A percentile compares a stretch with the other conserved stretches of the same genome.
phyloP scores from a whole-genome alignment of 2,329 filamentous ascomycete genomes.

The Arthrobotrys pseudoclavata region DNA sequence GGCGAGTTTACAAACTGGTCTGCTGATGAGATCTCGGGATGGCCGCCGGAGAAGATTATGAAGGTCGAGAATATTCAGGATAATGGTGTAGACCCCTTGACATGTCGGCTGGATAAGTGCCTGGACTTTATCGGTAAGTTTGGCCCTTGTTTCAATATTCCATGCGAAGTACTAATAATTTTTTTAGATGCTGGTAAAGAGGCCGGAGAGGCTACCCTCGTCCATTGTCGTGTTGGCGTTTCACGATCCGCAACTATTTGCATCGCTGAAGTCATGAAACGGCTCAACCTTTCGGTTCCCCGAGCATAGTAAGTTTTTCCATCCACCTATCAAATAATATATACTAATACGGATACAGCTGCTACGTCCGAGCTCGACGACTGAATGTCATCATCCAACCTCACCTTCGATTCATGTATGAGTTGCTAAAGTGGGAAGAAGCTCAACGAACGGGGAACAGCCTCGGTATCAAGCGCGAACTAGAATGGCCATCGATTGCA shows the following conservation, averaged over 20 bases:
- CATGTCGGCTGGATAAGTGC: constrained; percentile 85
- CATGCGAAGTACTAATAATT: constrained; percentile 44
- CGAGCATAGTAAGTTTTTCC: constrained; percentile 78
- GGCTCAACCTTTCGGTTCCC: constrained; percentile 83
- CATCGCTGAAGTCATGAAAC: constrained; percentile 97
- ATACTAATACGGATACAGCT: constrained; percentile 68
- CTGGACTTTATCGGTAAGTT: constrained; percentile 89
- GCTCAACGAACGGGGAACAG: constrained; percentile 72
- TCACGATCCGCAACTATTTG: constrained; percentile 96
- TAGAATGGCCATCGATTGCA: constrained; percentile 91
- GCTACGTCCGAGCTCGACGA: constrained; percentile 90
- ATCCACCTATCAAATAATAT: constrained; percentile 49
- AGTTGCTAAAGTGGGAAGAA: constrained; percentile 97
- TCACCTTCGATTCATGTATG: constrained; percentile 93
- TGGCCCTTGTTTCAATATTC: background rate
- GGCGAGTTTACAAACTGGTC: constrained; percentile 89
- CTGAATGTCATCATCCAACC: constrained; percentile 99
- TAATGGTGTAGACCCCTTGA: constrained; percentile 94
- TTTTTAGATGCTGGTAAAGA: constrained; percentile 80
- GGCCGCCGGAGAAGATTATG: constrained; percentile 83
- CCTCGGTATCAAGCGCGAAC: constrained; percentile 76
- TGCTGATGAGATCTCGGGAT: constrained; percentile 77
- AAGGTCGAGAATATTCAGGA: constrained; percentile 90
- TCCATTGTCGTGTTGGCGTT: constrained; percentile 96
- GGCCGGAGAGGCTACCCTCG: constrained; percentile 85